Conservation (phyloP, 2,329 filamentous ascomycete genomes). For the Lachnellula occidentalis region DNA sequence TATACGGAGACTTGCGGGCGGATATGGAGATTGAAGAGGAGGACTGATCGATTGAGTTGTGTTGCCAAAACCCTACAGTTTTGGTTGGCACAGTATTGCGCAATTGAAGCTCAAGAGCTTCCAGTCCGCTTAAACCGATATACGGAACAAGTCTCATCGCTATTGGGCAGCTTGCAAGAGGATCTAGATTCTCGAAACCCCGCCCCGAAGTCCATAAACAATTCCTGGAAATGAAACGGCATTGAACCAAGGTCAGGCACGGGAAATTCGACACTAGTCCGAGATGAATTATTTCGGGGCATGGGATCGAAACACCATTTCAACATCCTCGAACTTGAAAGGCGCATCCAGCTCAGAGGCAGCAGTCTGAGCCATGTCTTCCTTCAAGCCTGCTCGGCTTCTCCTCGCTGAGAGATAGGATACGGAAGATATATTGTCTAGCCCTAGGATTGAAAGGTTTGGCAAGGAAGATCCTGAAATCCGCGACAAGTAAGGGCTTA, state of each 20-base stretch:
- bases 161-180: no score
- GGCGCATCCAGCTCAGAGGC: slow-evolving; percentile 21
- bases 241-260: slow-evolving; percentile 43
- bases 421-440: slow-evolving; percentile 43
- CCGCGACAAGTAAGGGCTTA: slow-evolving; percentile 34
- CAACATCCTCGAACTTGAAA: slow-evolving; percentile 23
- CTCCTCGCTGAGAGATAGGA: slow-evolving; percentile 43
- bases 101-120: no score
- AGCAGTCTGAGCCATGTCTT: slow-evolving; percentile 22
- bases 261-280: slow-evolving; percentile 54
- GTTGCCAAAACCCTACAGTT: no score
- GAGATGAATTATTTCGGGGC: slow-evolving; percentile 45
- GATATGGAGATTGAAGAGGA: slow-evolving; percentile 16
- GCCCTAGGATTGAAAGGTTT: slow-evolving; percentile 38
- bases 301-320: slow-evolving; percentile 47
- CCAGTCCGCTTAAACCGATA: no score
- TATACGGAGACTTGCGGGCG: slow-evolving; percentile 65
- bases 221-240: slow-evolving; percentile 23
- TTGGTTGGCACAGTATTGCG: no score
- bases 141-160: no score
- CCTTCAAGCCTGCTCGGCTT: slow-evolving; percentile 43
- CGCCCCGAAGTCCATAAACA: slow-evolving; percentile 19
- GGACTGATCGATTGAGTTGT: not conserved
- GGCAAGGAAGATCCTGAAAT: slow-evolving; percentile 39
- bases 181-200: slow-evolving; percentile 2